phyloP scores from a whole-genome alignment of 2,329 filamentous ascomycete genomes.

The Ceratocystis albifundus region DNA sequence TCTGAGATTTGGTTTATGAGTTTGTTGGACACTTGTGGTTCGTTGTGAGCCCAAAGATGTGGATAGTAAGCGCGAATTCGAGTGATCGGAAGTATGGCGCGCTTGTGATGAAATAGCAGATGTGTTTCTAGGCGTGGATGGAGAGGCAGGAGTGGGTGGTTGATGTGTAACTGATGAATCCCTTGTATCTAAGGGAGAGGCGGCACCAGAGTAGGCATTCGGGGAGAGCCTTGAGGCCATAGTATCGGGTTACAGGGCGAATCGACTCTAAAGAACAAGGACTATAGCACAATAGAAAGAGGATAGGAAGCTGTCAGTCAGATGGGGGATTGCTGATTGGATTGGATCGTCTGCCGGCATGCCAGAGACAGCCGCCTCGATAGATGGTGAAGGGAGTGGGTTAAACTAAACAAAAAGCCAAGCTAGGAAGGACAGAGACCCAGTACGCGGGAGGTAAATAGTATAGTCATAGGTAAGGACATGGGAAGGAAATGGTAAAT shows the following conservation, averaged over 20 bases:
- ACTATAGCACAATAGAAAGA: not conserved
- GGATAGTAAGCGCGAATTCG: not conserved
- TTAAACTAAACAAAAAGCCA: not conserved
- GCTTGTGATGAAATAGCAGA: conserved; percentile 39
- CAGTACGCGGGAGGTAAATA: not conserved
- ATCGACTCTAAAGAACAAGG: conserved; percentile 1
- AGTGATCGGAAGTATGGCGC: conserved; percentile 44
- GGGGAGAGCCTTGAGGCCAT: conserved; percentile 19
- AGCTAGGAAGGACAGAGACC: not conserved
- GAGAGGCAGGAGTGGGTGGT: conserved; percentile 30
- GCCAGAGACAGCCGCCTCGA: conserved; percentile 9
- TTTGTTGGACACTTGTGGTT: conserved; percentile 52
- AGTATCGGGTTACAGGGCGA: conserved; percentile 2
- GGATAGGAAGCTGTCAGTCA: not conserved
- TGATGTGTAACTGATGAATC: conserved; percentile 40
- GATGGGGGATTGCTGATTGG: not conserved
- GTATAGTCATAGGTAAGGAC: not conserved
- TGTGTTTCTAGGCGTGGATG: conserved; percentile 30
- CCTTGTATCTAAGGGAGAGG: conserved; percentile 34
- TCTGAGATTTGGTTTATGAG: conserved; percentile 36
- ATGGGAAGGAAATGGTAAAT: not conserved
- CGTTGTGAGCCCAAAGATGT: conserved; percentile 28
- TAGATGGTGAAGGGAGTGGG: conserved; percentile 7
- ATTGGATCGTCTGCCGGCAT: not conserved
- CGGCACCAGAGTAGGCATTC: conserved; percentile 19